Base-by-base conservation (phyloP, 2,329 filamentous ascomycete species). In the Chaetomiaceae sp. region DNA sequence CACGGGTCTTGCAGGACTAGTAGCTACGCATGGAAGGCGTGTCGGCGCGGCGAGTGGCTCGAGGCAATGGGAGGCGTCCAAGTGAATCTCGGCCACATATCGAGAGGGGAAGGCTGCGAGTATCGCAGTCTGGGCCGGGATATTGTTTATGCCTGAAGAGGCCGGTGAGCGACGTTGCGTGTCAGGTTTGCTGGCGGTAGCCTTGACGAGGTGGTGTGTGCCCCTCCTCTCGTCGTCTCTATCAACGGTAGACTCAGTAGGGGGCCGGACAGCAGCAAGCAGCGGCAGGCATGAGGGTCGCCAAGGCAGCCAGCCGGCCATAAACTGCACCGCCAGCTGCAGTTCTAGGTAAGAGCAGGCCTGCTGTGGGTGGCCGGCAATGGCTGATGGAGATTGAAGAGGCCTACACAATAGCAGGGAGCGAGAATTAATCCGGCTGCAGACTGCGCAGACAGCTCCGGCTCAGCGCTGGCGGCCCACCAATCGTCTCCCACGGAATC, bases 211-310 rank as follows among this genome's bases (percentile, higher is more conserved):
- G 51, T 55, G 52, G 56, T 59, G 52, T 50, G 56, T 27, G 31
- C 51, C n/a, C n/a, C n/a, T n/a, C n/a, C n/a, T 55, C 37, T 50
- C 56, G 52, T 51, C 54, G 54, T 61, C 36, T 23, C n/a, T 27
- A 22, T 40, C 22, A 17, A 42, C 42, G 39, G 40, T 47, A 31
- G 43, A 34, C 22, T 17, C 31, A 40, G 40, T 5, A 43, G 47
- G 49, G 46, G 47, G 43, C 42, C 34, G 47, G 56, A 51, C 42
- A 54, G 47, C 45, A 33, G 31, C 37, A 40, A 31, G 4, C 27
- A 6, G 27, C 14, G 45, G 38, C 40, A 42, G 49, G 39, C 23
- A 29, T 40, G 27, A 51, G 53, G 54, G 42, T 48, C 52, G 54
- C 53, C 40, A 56, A 56, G 44, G 44, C 29, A 44, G n/a, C 36